Percentiles rank a stretch among this genome's conserved stretches.
Evolutionary conservation across 371 early-diverging fungal species (phyloP).

Genomic region (Mortierella sp.): DNA sequence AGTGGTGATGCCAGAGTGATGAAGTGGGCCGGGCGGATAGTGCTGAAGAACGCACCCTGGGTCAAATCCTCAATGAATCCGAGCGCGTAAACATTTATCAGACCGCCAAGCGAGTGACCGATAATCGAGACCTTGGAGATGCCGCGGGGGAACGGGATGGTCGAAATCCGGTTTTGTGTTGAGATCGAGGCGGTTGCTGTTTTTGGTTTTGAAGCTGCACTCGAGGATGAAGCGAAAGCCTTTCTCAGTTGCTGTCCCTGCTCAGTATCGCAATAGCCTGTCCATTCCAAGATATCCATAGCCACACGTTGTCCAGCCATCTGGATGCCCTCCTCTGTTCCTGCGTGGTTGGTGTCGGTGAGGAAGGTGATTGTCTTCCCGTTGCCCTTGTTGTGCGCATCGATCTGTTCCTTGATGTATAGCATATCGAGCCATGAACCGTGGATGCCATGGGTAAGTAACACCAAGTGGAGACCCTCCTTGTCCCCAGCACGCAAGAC

Average conservation of each 20-base stretch:
- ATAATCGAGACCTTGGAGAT: constrained; percentile 57
- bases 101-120: constrained; percentile 61
- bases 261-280: constrained; percentile 48
- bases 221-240: constrained; percentile 6
- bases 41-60: constrained; percentile 49
- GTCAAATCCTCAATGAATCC: constrained; percentile 58
- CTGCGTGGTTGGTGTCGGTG: constrained; percentile 59
- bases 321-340: constrained; percentile 60
- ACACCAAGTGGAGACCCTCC: constrained; percentile 48
- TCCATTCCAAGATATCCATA: constrained; percentile 46
- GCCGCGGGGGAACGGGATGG: constrained; percentile 28
- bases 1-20: constrained; percentile 57
- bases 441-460: constrained; percentile 60
- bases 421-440: constrained; percentile 59
- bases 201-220: neutral
- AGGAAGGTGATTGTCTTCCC: constrained; percentile 47
- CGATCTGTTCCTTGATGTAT: constrained; percentile 60
- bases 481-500: constrained; percentile 5
- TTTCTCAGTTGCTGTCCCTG: constrained; percentile 21
- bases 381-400: constrained; percentile 27
- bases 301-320: constrained; percentile 58
- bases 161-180: neutral
- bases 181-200: neutral
- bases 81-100: constrained; percentile 57
- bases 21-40: constrained; percentile 53